phyloP scores from a whole-genome alignment of 2,329 filamentous ascomycete genomes.

The Curvularia verruculosa region DNA sequence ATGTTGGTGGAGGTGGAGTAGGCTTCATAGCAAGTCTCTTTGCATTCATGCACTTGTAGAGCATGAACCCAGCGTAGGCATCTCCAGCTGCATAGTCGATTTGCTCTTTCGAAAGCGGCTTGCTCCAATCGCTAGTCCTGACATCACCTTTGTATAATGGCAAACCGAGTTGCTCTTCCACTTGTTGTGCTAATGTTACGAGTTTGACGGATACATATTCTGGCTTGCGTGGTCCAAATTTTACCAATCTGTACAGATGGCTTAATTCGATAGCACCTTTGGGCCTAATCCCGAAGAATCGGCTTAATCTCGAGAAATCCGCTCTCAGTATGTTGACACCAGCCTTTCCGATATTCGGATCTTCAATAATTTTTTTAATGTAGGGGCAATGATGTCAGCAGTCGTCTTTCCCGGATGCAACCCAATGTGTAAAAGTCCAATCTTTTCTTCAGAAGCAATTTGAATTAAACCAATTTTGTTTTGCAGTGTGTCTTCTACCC shows the following conservation, averaged over 20 bases:
- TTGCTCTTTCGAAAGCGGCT: conserved; percentile 66
- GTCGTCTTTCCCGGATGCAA: conserved; percentile 52
- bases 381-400: conserved; percentile 69
- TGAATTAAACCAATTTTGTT: conserved; percentile 82
- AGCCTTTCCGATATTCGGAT: conserved; percentile 70
- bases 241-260: conserved; percentile 79
- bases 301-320: conserved; percentile 68
- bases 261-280: conserved; percentile 79
- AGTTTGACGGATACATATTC: conserved; percentile 50
- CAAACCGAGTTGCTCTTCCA: conserved; percentile 71
- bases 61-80: conserved; percentile 79
- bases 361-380: conserved; percentile 76
- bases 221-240: conserved; percentile 62
- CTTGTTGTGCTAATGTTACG: conserved; percentile 71
- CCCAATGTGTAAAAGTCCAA: conserved; percentile 83
- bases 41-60: conserved; percentile 75
- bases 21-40: conserved; percentile 59
- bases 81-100: conserved; percentile 80
- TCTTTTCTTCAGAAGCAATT: conserved; percentile 74
- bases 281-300: conserved; percentile 68
- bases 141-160: conserved; percentile 83
- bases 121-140: conserved; percentile 76
- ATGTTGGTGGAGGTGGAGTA: conserved; percentile 30
- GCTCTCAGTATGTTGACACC: conserved; percentile 74
- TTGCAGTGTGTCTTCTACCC: conserved; percentile 59